Percentiles rank a stretch among this genome's conserved stretches.
Evolutionary conservation across 176 grass and related monocot species (phyloP).

Genomic region (Musa acuminata): DNA sequence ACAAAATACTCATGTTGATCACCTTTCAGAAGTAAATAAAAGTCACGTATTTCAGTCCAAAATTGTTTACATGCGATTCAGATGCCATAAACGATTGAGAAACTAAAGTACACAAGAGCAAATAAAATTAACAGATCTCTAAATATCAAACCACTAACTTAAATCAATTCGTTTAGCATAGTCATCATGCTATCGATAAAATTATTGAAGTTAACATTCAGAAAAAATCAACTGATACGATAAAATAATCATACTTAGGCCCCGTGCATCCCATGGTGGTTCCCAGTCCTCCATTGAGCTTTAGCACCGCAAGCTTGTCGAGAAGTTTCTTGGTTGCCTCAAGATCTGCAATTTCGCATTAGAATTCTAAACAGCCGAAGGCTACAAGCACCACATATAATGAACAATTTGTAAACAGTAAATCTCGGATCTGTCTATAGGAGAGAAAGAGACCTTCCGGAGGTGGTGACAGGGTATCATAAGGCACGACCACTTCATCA

Average conservation of each 20-base stretch:
- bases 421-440: slow-evolving; percentile 18
- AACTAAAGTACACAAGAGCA: too few relatives aligned
- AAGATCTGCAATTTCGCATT: slow-evolving; percentile 34
- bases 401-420: background rate
- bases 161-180: background rate
- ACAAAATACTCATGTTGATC: too few relatives aligned
- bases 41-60: too few relatives aligned
- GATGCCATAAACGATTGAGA: too few relatives aligned
- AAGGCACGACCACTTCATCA: slow-evolving; percentile 83
- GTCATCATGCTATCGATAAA: background rate
- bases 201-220: background rate
- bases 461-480: slow-evolving; percentile 47
- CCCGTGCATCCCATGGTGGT: slow-evolving; percentile 95
- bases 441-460: slow-evolving; percentile 49
- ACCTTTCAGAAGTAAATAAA: too few relatives aligned
- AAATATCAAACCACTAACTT: too few relatives aligned
- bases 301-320: slow-evolving; percentile 85
- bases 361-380: background rate
- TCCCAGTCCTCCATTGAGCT: slow-evolving; percentile 84
- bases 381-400: background rate
- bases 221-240: too few relatives aligned
- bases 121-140: too few relatives aligned
- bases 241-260: slow-evolving; percentile 49
- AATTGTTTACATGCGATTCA: too few relatives aligned
- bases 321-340: slow-evolving; percentile 69